Evolutionary conservation across 2,329 filamentous ascomycete genomes (phyloP), one percentile per base, ranked within the genome.

Genomic region (Fusarium secorum): DNA sequence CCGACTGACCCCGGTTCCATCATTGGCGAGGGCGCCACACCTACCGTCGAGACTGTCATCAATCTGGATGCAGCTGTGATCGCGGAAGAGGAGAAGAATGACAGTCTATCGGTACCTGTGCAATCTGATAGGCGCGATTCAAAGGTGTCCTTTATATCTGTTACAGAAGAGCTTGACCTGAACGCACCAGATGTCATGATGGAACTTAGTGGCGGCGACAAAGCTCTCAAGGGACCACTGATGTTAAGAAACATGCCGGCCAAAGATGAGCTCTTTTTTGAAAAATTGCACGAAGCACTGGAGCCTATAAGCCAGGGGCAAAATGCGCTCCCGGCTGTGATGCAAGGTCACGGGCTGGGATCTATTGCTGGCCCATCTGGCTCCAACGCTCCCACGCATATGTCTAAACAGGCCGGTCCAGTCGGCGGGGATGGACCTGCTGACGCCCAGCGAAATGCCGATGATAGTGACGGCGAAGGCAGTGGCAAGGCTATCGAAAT

Each of bases 161-260:
- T 39, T 28, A 32, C 52, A 13, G 52, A 59, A 46, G 66, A 76
- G 22, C 45, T 58, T n/a, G 55, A 68, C 28, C 36, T 65, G 18
- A 64, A 72, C 24, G 68, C 76, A 45, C 66, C 66, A 14, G 76
- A 80, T 52, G 74, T 74, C 7, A 70, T 71, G 11, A 71, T 84
- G 36, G 82, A 85, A 32, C 79, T 82, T 8, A 74, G 77, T 13
- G 82, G 84, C 39, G 59, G 45, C 8, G 87, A 88, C 65, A 79
- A 77, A 2, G 78, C 81, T 24, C 79, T 89, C 35, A 85, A 82
- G 57, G 87, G 85, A 1, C 87, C 87, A 13, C 72, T 89, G 53
- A 86, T 85, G 79, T 80, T 89, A 39, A 82, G 83, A 63, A 89
- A 89, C 67, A 85, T 86, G 64, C 86, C 86, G 2, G 85, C 85